Base-by-base conservation (phyloP, 345 rosid genomes). In the Rhizophora mangle region DNA sequence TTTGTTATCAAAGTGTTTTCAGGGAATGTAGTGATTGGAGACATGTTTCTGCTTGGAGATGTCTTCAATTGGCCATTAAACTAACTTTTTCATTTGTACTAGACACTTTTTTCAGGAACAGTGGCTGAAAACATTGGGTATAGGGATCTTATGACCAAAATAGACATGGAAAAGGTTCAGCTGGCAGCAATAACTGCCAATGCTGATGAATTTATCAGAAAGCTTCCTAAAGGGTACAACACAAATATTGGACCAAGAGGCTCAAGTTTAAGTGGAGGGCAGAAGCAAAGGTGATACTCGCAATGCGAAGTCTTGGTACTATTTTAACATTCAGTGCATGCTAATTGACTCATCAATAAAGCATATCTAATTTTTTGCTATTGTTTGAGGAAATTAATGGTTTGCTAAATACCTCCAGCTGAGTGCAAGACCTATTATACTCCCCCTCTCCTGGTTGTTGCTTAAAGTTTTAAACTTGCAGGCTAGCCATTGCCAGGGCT, bases 101-200 rank as follows among this genome's bases (percentile, higher is more conserved):
- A 95, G 99, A 84, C 91, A 37, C 84, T 92, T 69, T 89, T 95
- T 83, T 86, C 99, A 37, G 96, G 96, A 78, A 91, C 97, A n/a
- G 84, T 95, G 66, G 93, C 92, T 64, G 97, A 89, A 77, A 95
- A 91, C 79, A 89, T 95, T 77, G 97, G 99, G 68, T 92, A 92
- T 74, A 83, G 85, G 78, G 97, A 95, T 78, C 70, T 87, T 56
- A 88, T 80, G 68, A 69, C 79, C 24, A 68, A 76, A 63, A 83
- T 95, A 61, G 85, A 95, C 79, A 82, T 87, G 92, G 90, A 85
- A 59, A 89, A 82, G 81, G 97, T 95, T 69, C 75, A 89, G 86
- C 55, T 65, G 65, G 89, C 90, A 20, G 96, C 96, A 31, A 82
- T 57, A 80, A 82, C 84, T 68, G 93, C 96, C 64, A 87, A 92